These are phyloP conservation scores for Nephelium lappaceum DNA, from an alignment of 345 rosid species.

Conservation along the genomic window DNA sequence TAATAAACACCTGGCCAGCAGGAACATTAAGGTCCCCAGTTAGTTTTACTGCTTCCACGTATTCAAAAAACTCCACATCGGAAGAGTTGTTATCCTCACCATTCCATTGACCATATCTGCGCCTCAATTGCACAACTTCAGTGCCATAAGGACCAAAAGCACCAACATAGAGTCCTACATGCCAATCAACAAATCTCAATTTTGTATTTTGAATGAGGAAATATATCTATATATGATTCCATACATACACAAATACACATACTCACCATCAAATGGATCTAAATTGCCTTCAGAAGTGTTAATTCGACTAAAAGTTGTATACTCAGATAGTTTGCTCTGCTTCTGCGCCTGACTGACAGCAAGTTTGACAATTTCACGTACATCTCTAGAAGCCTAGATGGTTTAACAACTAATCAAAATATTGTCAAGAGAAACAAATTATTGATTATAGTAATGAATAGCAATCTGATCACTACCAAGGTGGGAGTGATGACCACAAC, in stretches of 20 bases:
- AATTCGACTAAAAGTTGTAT: conserved; percentile 76
- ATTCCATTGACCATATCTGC: conserved; percentile 87
- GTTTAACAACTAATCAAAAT: conserved; percentile 16
- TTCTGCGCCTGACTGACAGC: conserved; percentile 79
- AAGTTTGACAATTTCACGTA: conserved; percentile 84
- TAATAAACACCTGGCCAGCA: conserved; percentile 79
- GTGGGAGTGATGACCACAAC: background rate
- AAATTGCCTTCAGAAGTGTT: conserved; percentile 56
- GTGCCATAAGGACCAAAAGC: conserved; percentile 95
- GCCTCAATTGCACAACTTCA: conserved; percentile 90
- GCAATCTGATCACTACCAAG: background rate
- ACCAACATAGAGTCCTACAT: conserved; percentile 86
- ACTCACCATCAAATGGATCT: conserved; percentile 87
- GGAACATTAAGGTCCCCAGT: conserved; percentile 99
- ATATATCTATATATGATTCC: background rate
- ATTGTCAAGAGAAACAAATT: background rate
- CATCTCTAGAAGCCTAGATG: conserved; percentile 71
- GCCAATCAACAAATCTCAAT: conserved; percentile 26
- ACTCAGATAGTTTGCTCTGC: conserved; percentile 63
- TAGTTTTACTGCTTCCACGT: conserved; percentile 94
- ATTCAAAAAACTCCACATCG: conserved; percentile 83
- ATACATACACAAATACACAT: background rate
- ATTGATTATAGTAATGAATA: background rate
- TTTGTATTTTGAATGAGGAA: conserved; percentile 14
- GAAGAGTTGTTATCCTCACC: conserved; percentile 52